Conservation (phyloP, 352 stramenopile species). For the Phytopythium oedochilum region DNA sequence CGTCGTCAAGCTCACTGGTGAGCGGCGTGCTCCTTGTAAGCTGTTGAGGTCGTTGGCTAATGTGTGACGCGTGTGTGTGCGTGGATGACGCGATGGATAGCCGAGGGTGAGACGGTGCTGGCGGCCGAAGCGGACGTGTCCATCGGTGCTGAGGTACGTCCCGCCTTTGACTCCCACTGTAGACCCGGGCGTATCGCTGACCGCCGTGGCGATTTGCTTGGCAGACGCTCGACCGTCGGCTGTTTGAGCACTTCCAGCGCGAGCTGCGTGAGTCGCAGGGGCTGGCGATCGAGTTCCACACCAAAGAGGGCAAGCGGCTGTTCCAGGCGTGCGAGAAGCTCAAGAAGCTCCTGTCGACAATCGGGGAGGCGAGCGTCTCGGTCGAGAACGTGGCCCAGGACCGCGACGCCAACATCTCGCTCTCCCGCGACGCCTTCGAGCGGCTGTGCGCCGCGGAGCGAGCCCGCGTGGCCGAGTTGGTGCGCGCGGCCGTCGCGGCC, state of each 20-base stretch:
- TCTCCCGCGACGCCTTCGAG: conserved; percentile 71
- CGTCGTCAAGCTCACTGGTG: conserved; percentile 62
- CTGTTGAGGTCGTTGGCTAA: too few relatives aligned
- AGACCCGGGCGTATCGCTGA: background rate
- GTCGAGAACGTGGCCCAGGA: conserved; percentile 84
- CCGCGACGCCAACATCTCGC: conserved; percentile 72
- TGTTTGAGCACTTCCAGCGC: conserved; percentile 80
- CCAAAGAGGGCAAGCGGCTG: conserved; percentile 83
- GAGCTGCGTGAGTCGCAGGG: conserved; percentile 56
- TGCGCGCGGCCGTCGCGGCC: conserved; percentile 42
- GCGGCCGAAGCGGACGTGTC: conserved; percentile 44
- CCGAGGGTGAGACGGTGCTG: conserved; percentile 47
- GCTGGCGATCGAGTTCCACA: conserved; percentile 43
- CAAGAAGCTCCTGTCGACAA: conserved; percentile 89
- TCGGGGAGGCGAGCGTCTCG: conserved; percentile 66
- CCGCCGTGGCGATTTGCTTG: background rate
- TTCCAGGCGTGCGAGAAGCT: conserved; percentile 85
- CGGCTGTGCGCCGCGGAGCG: conserved; percentile 51
- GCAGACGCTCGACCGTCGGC: conserved; percentile 59
- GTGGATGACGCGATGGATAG: too few relatives aligned
- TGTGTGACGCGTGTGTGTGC: too few relatives aligned
- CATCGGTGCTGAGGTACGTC: conserved; percentile 49
- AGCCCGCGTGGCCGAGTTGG: conserved; percentile 44
- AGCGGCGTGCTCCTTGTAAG: too few relatives aligned
- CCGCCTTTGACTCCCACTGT: background rate